Conservation (phyloP, 192 early-diverging fungal species). For the Coemansia sp. region DNA sequence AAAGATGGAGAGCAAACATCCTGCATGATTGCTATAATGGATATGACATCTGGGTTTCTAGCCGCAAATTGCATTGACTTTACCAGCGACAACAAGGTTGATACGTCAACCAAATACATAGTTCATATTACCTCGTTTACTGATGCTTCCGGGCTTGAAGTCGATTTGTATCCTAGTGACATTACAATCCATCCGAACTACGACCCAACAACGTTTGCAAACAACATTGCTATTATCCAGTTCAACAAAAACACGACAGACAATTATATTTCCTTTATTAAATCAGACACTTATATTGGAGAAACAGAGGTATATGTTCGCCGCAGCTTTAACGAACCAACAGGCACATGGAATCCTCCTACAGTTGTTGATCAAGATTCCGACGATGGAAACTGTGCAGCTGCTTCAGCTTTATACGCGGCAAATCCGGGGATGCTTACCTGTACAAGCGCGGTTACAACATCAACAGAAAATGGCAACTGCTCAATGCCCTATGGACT, state of each 20-base stretch:
- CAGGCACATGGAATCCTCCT: background rate
- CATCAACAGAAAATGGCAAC: background rate
- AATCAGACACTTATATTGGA: background rate
- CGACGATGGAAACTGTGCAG: background rate
- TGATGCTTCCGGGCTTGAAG: background rate
- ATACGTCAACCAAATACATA: slow-evolving; percentile 12
- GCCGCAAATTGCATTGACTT: slow-evolving; percentile 36
- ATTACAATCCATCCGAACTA: slow-evolving; percentile 17
- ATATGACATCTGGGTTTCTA: slow-evolving; percentile 20
- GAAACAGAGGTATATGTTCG: background rate
- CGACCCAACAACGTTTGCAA: slow-evolving; percentile 19
- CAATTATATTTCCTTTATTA: background rate
- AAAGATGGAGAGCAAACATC: slow-evolving; percentile 36
- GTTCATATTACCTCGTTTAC: slow-evolving; percentile 14
- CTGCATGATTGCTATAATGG: slow-evolving; percentile 41
- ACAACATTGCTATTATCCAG: slow-evolving; percentile 18
- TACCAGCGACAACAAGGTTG: slow-evolving; percentile 6
- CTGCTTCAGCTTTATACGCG: background rate
- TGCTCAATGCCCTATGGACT: slow-evolving; percentile 20
- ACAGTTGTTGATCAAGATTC: background rate
- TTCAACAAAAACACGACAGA: background rate
- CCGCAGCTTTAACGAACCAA: background rate
- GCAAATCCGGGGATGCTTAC: background rate
- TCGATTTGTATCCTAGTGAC: background rate
- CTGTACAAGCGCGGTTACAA: background rate